phyloP scores from a whole-genome alignment of 371 early-diverging fungal species.

The Mucor mucedo region DNA sequence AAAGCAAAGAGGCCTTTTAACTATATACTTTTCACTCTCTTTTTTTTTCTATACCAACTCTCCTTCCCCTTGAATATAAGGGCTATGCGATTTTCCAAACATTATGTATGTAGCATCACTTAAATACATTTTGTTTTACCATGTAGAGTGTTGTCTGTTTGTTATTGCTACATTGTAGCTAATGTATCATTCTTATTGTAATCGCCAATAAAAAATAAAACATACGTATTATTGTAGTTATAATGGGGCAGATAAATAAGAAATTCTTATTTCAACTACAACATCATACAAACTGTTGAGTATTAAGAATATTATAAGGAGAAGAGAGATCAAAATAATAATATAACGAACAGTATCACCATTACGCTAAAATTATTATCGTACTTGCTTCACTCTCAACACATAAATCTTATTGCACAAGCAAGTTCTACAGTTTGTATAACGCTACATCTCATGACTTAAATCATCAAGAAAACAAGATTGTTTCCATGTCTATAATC shows the following conservation, averaged over 20 bases:
- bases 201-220: neutral
- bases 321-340: neutral
- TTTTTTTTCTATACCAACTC: slow-evolving; percentile 4
- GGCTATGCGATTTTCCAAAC: slow-evolving; percentile 8
- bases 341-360: neutral
- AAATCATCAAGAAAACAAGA: neutral
- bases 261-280: slow-evolving; percentile 4
- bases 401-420: too few relatives aligned
- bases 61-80: slow-evolving; percentile 7
- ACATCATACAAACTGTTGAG: neutral
- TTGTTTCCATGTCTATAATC: neutral
- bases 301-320: slow-evolving; percentile 3
- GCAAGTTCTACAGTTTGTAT: neutral
- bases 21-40: neutral
- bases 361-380: neutral
- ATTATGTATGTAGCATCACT: slow-evolving; percentile 5
- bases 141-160: neutral
- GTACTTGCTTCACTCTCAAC: too few relatives aligned
- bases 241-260: slow-evolving; percentile 1
- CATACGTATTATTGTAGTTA: neutral
- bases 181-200: too few relatives aligned
- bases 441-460: neutral
- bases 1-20: neutral
- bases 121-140: neutral
- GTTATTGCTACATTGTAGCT: too few relatives aligned